Percentiles rank a stretch among this genome's conserved stretches.
Evolutionary conservation across 208 protist species (phyloP).

Genomic region (Trypanosoma boissoni): DNA sequence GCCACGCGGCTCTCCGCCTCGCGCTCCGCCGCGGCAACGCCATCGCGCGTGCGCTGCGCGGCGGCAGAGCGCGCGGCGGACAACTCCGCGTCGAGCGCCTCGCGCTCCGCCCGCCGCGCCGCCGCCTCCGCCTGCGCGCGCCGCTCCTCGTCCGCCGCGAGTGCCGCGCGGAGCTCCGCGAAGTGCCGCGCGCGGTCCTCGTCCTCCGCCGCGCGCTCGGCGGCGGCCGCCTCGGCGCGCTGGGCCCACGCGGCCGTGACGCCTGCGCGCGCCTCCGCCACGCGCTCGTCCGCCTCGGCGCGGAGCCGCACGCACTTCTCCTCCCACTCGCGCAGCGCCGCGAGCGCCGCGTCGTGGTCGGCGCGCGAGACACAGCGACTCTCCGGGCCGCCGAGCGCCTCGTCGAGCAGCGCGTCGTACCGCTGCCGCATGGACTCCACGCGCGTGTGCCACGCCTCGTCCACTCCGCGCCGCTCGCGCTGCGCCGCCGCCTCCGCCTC

Average conservation of each 20-base stretch:
- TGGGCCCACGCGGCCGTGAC: slow-evolving; percentile 12
- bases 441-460: slow-evolving; percentile 28
- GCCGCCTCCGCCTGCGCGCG: neutral
- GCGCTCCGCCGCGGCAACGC: slow-evolving; percentile 3
- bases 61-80: slow-evolving; percentile 4
- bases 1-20: slow-evolving; percentile 16
- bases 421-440: slow-evolving; percentile 28
- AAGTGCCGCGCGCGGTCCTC: slow-evolving; percentile 18
- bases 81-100: slow-evolving; percentile 17
- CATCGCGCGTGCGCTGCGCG: slow-evolving; percentile 5
- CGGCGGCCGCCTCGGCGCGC: slow-evolving; percentile 27
- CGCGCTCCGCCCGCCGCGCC: neutral
- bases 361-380: slow-evolving; percentile 8
- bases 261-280: slow-evolving; percentile 11
- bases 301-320: slow-evolving; percentile 29
- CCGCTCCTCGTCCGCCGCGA: slow-evolving; percentile 22
- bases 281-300: slow-evolving; percentile 16
- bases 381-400: slow-evolving; percentile 16
- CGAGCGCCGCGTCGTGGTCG: slow-evolving; percentile 25
- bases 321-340: slow-evolving; percentile 21
- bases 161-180: slow-evolving; percentile 15
- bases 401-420: slow-evolving; percentile 34
- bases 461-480: slow-evolving; percentile 19
- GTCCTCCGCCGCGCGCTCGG: slow-evolving; percentile 18
- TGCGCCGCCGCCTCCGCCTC: slow-evolving; percentile 15